Conservation (phyloP, 495 filamentous ascomycete genomes). For the Penicillium salamii region DNA sequence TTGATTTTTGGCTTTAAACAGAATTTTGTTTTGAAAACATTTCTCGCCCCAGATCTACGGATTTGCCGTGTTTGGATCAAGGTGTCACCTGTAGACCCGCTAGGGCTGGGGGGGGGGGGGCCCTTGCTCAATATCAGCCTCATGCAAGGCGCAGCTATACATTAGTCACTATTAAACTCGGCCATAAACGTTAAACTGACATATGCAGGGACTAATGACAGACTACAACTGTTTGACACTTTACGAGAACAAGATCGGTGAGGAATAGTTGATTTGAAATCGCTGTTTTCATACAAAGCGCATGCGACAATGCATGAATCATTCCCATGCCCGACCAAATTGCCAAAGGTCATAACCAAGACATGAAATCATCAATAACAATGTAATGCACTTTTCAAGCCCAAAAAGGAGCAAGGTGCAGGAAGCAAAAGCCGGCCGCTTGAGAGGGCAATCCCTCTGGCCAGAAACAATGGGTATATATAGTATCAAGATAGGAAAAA, state of each 20-base stretch:
- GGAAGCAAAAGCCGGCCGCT: background rate
- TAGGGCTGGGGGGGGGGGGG: background rate
- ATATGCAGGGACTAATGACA: constrained; percentile 1
- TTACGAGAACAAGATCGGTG: background rate
- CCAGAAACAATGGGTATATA: constrained; percentile 21
- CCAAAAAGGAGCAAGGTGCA: background rate
- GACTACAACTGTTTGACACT: background rate
- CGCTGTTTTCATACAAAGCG: background rate
- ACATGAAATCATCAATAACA: constrained; percentile 14
- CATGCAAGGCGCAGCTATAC: constrained; percentile 6
- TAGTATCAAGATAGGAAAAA: constrained; percentile 6
- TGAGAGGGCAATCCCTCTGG: background rate
- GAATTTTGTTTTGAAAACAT: too few species aligned
- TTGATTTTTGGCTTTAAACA: too few species aligned
- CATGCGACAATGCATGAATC: constrained; percentile 6
- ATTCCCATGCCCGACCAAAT: constrained; percentile 10
- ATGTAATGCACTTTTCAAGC: constrained; percentile 4
- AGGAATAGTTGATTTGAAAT: background rate
- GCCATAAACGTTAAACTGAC: background rate
- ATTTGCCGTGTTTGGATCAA: background rate
- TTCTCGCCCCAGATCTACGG: background rate
- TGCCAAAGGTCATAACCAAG: constrained; percentile 7
- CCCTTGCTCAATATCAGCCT: constrained; percentile 6
- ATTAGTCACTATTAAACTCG: constrained; percentile 7
- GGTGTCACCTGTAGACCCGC: background rate